Base-by-base conservation (phyloP, 306 rosid genomes). In the Castanea crenata region DNA sequence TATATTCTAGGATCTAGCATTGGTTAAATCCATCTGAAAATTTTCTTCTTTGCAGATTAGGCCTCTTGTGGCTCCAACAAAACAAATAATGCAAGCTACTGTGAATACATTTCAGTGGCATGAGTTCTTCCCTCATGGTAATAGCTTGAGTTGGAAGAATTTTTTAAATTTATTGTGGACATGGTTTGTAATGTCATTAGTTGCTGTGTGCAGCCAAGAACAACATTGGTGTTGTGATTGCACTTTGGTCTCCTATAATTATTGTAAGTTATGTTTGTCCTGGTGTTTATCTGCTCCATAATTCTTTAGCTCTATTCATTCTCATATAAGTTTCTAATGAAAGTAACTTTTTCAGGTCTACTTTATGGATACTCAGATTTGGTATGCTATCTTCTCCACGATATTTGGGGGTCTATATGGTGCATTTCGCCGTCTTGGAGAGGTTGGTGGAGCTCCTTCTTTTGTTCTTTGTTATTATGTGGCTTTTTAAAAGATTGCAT, bases 361-460 rank as follows among this genome's bases (percentile, higher is more conserved):
- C 89, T 95, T 95, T 85, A 95, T 95, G 98, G 99, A 95, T 86
- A 90, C 95, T 31, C 99, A 95, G 85, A 95, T 95, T 79, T 95
- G 99, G 99, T 95, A 91, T 90, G 97, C 99, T 83, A 95, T 95
- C 74, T 95, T 83, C 85, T 90, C 96, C 81, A 95, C 99, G 69
- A 77, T 95, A 55, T 91, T 85, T 35, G 99, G 99, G 69, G 99
- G 99, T 76, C 83, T 95, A 76, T 91, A 91, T 82, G 99, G 99
- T 78, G 99, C 99, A 80, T 92, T 92, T 87, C 89, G 97, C 57
- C 96, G 96, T 68, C 87, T 95, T 82, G 98, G 99, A 84, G 99
- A 95, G 99, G 98, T 95, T 87, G 62, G 91, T 90, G 85, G 67
- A n/a, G 32, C 56, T 56, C 57, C 64, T 10, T 57, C 75, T 15